Percentiles rank a stretch among this genome's conserved stretches.
phyloP scores from a whole-genome alignment of 495 filamentous ascomycete species.

The Daldinia vernicosa region DNA sequence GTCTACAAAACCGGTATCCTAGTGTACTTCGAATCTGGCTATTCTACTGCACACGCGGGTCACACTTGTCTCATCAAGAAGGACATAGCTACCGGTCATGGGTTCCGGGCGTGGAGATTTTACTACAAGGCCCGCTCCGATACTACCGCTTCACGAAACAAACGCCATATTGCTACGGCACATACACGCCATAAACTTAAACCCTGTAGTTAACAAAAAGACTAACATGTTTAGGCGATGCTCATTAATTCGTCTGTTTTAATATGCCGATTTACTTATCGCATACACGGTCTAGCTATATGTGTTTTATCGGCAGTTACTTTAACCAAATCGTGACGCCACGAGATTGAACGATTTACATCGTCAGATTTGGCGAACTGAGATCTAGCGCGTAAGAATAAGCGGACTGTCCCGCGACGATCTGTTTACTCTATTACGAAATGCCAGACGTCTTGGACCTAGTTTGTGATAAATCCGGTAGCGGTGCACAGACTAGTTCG shows the following conservation, averaged over 20 bases:
- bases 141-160: conserved; percentile 38
- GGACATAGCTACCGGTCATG: conserved; percentile 27
- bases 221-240: conserved; percentile 6
- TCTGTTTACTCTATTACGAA: conserved; percentile 1
- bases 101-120: conserved; percentile 24
- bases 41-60: conserved; percentile 2
- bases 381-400: background rate
- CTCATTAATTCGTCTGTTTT: background rate
- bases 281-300: background rate
- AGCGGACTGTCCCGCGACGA: conserved; percentile 30
- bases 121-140: conserved; percentile 25
- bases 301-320: conserved; percentile 19
- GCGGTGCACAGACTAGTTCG: conserved; percentile 40
- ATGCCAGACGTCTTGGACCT: conserved; percentile 9
- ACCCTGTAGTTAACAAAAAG: conserved; percentile 14
- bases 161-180: conserved; percentile 26
- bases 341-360: background rate
- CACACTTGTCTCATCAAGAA: conserved; percentile 11
- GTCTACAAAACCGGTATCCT: conserved; percentile 16
- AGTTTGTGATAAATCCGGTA: conserved; percentile 24
- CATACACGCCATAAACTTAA: conserved; percentile 6
- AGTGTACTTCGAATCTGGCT: background rate
- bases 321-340: conserved; percentile 1
- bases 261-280: background rate
- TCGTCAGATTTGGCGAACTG: background rate